phyloP scores from a whole-genome alignment of 1,139 yeast genomes.

The Eremothecium cymbalariae region DNA sequence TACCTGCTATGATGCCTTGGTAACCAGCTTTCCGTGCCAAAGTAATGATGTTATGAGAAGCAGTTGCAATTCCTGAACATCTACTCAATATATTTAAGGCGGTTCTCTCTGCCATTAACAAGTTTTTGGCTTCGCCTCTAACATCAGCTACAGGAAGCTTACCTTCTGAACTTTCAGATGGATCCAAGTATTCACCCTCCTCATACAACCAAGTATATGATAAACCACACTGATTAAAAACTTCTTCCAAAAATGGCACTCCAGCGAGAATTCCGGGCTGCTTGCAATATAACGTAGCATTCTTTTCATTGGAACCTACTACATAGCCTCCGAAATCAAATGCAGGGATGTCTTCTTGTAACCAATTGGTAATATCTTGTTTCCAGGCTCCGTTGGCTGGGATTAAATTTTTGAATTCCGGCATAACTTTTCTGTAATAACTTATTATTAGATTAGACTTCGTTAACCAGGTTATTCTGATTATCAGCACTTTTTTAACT shows the following conservation, averaged over 20 bases:
- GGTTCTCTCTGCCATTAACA: constrained; percentile 77
- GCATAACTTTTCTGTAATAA: too few relatives aligned
- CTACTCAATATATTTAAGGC: constrained; percentile 77
- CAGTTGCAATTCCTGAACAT: constrained; percentile 85
- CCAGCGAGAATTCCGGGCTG: constrained; percentile 79
- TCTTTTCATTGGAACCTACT: constrained; percentile 67
- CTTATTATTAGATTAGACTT: too few relatives aligned
- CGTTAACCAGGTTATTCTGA: too few relatives aligned
- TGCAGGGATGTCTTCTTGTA: constrained; percentile 84
- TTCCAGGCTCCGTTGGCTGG: constrained; percentile 78
- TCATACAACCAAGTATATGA: constrained; percentile 60
- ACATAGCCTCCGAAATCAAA: constrained; percentile 93
- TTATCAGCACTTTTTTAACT: too few relatives aligned
- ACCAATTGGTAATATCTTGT: constrained; percentile 62
- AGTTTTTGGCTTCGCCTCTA: constrained; percentile 69
- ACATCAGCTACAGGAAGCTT: constrained; percentile 72
- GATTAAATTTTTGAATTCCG: constrained; percentile 43
- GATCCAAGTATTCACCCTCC: constrained; percentile 60
- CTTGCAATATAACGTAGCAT: constrained; percentile 76
- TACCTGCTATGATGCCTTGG: constrained; percentile 86
- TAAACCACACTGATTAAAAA: constrained; percentile 66
- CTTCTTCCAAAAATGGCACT: constrained; percentile 82
- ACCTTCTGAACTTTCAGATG: constrained; percentile 37
- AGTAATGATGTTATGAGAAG: constrained; percentile 48
- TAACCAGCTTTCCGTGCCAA: constrained; percentile 68